These are phyloP conservation scores for Melaleuca quinquenervia DNA, from an alignment of 345 rosid species.

Conservation along the genomic window DNA sequence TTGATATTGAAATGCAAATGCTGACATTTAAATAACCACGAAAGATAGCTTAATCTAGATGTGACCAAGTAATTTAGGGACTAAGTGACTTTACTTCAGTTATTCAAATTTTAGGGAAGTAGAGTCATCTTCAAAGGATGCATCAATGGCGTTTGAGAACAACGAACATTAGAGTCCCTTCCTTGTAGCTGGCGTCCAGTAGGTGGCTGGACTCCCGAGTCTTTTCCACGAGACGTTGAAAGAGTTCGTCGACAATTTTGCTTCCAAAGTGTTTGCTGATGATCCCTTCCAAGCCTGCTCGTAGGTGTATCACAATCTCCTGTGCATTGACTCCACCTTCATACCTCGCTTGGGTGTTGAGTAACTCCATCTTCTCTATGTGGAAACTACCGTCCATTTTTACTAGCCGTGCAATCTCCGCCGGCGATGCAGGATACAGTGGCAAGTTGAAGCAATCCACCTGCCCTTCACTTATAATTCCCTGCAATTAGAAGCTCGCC, in stretches of 20 bases:
- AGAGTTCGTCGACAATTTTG: conserved; percentile 19
- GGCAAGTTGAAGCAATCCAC: conserved; percentile 47
- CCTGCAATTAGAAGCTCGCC: conserved; percentile 5
- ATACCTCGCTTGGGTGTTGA: conserved; percentile 17
- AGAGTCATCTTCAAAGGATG: neutral
- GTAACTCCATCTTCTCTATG: conserved; percentile 29
- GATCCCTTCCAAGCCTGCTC: conserved; percentile 42
- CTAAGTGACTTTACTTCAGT: neutral
- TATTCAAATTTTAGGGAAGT: neutral
- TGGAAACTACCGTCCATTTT: conserved; percentile 23
- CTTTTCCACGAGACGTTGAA: conserved; percentile 17
- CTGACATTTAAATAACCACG: neutral
- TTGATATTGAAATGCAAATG: neutral
- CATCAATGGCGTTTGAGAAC: conserved; percentile 23
- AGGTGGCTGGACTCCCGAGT: conserved; percentile 10
- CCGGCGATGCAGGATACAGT: conserved; percentile 22
- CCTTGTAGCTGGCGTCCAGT: conserved; percentile 21
- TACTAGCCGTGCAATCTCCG: conserved; percentile 22
- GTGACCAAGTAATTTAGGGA: neutral
- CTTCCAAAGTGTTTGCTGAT: conserved; percentile 28
- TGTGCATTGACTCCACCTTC: conserved; percentile 11
- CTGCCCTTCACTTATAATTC: conserved; percentile 32
- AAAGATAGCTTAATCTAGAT: neutral
- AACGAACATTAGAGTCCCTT: conserved; percentile 14
- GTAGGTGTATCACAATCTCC: conserved; percentile 29